Percentiles rank a stretch among this genome's conserved stretches.
phyloP scores from a whole-genome alignment of 108 stramenopile genomes.

The Cyclotella choctawhatcheeana region DNA sequence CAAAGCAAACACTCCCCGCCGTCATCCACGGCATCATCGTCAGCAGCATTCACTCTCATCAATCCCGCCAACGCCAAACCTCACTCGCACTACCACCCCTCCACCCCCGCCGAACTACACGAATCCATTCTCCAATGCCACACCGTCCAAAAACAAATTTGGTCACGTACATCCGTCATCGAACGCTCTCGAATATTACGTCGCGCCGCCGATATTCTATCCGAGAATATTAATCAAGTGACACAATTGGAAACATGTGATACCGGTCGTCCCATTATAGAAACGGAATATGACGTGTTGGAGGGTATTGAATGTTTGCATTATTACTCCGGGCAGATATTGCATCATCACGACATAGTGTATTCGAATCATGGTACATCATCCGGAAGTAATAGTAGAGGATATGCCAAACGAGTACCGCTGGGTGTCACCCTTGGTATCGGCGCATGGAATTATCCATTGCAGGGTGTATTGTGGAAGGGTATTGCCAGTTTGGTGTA shows the following conservation, averaged over 20 bases:
- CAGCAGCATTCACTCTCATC: constrained; percentile 16
- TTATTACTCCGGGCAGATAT: constrained; percentile 59
- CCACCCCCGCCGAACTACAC: constrained; percentile 13
- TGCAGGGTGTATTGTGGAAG: constrained; percentile 85
- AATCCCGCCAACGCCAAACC: constrained; percentile 23
- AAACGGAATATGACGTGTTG: constrained; percentile 41
- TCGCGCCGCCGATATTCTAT: constrained; percentile 24
- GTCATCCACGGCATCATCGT: neutral
- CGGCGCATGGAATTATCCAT: constrained; percentile 93
- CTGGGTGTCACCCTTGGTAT: constrained; percentile 83
- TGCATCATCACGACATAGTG: constrained; percentile 28
- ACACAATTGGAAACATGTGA: constrained; percentile 60
- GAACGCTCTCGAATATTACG: constrained; percentile 22
- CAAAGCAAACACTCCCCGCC: neutral
- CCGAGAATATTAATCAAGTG: constrained; percentile 17
- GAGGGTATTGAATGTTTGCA: constrained; percentile 52
- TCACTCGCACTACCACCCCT: constrained; percentile 22
- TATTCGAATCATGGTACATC: constrained; percentile 24
- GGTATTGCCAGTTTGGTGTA: constrained; percentile 87
- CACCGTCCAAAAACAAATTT: constrained; percentile 16
- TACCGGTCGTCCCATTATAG: constrained; percentile 66
- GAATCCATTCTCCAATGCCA: constrained; percentile 7
- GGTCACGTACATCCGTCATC: constrained; percentile 17
- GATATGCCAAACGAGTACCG: constrained; percentile 67
- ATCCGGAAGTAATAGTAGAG: too few relatives aligned